These are phyloP conservation scores for Yarrowia bubula DNA, from an alignment of 805 yeast genomes.

Conservation along the genomic window DNA sequence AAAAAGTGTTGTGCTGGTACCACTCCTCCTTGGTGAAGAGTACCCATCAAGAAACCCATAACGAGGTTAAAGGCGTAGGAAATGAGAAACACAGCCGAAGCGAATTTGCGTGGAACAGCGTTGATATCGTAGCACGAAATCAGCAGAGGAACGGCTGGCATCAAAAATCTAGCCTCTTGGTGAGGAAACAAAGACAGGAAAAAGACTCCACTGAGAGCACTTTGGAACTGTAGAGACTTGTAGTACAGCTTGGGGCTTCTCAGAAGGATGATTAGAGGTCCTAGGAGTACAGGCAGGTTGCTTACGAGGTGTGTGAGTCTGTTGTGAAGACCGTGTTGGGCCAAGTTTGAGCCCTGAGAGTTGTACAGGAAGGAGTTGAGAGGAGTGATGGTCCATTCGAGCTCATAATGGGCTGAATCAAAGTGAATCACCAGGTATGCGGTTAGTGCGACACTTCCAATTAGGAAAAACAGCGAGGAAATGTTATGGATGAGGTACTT, in stretches of 20 bases:
- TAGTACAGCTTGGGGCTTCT: constrained; percentile 45
- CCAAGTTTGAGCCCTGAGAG: constrained; percentile 53
- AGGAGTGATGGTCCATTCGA: constrained; percentile 60
- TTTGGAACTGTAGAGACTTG: constrained; percentile 54
- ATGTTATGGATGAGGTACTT: constrained; percentile 45
- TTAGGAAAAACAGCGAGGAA: constrained; percentile 38
- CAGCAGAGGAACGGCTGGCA: constrained; percentile 73
- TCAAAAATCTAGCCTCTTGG: constrained; percentile 86
- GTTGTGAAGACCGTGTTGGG: constrained; percentile 81
- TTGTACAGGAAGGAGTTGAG: constrained; percentile 76
- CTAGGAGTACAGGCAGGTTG: constrained; percentile 77
- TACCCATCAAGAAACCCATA: constrained; percentile 68
- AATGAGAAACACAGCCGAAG: constrained; percentile 33
- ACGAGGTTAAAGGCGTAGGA: constrained; percentile 68
- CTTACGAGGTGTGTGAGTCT: constrained; percentile 68
- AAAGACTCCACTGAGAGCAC: constrained; percentile 60
- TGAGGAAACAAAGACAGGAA: constrained; percentile 76
- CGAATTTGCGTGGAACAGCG: constrained; percentile 29
- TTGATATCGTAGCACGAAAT: constrained; percentile 51
- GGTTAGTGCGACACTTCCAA: constrained; percentile 41
- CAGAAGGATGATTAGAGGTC: constrained; percentile 63
- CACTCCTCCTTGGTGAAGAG: constrained; percentile 87
- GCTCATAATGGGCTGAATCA: constrained; percentile 52
- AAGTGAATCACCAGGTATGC: constrained; percentile 44
- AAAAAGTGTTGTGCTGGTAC: constrained; percentile 54